phyloP scores from a whole-genome alignment of 2,329 filamentous ascomycete species.

The Ophidiomyces ophidiicola region DNA sequence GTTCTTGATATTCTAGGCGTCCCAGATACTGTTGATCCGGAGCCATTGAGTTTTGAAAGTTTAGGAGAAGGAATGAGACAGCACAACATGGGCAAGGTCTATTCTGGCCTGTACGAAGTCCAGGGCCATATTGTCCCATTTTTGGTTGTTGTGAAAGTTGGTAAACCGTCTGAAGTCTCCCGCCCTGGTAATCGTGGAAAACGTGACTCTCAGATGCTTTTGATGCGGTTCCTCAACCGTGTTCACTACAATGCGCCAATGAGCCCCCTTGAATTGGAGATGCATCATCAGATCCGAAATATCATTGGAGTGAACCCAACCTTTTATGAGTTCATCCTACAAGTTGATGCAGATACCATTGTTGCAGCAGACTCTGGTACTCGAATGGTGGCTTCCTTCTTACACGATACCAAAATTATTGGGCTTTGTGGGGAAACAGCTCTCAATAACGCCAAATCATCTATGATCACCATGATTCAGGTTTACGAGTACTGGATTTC shows the following conservation, averaged over 20 bases:
- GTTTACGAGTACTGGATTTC: conserved; percentile 99
- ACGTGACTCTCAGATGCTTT: conserved; percentile 95
- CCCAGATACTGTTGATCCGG: conserved; percentile 82
- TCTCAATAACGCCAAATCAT: conserved; percentile 82
- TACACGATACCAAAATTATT: conserved; percentile 86
- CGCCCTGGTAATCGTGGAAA: conserved; percentile 92
- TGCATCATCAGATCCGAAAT: conserved; percentile 97
- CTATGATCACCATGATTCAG: conserved; percentile 96
- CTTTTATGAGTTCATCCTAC: conserved; percentile 92
- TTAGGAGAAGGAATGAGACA: conserved; percentile 92
- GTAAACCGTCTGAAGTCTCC: conserved; percentile 64
- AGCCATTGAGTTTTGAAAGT: conserved; percentile 91
- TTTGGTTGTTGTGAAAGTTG: conserved; percentile 91
- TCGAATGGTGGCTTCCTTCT: conserved; percentile 80
- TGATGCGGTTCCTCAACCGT: conserved; percentile 98
- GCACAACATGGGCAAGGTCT: conserved; percentile 99
- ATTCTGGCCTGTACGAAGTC: conserved; percentile 94
- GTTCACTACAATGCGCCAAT: conserved; percentile 96
- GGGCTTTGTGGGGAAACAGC: conserved; percentile 91
- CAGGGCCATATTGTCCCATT: conserved; percentile 97
- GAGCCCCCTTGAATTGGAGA: conserved; percentile 92
- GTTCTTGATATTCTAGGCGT: conserved; percentile 95
- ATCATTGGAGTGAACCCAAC: conserved; percentile 97
- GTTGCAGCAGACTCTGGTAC: conserved; percentile 81
- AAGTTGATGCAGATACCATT: conserved; percentile 95